Evolutionary conservation across 208 protist species (phyloP).

Genomic region (Crithidia brevicula): DNA sequence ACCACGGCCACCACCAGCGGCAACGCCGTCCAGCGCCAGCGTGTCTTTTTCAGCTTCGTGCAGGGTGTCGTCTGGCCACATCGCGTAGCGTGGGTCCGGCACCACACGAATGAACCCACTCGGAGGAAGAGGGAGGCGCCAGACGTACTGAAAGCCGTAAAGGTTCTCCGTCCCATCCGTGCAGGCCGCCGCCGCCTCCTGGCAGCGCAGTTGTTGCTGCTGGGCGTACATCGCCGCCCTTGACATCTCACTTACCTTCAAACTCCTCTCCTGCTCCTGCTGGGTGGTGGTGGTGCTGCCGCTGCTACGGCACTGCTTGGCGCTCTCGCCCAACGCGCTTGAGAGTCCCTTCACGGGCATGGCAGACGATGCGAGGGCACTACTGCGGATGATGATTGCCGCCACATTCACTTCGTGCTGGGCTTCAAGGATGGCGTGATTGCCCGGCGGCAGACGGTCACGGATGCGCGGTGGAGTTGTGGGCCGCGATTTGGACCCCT

Average conservation of each 20-base stretch:
- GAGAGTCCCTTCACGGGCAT: neutral
- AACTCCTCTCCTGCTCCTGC: neutral
- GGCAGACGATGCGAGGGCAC: neutral
- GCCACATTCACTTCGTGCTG: constrained; percentile 12
- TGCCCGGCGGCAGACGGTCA: neutral
- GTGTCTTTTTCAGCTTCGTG: neutral
- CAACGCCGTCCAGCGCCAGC: neutral
- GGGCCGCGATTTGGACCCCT: too few species aligned
- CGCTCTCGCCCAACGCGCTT: neutral
- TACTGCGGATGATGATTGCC: constrained; percentile 7
- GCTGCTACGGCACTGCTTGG: too few species aligned
- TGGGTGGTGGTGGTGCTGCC: neutral
- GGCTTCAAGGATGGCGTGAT: neutral
- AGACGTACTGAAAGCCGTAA: constrained; percentile 79
- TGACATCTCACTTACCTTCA: neutral
- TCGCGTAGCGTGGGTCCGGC: constrained; percentile 63
- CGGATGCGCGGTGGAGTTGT: constrained; percentile 1
- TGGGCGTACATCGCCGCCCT: constrained; percentile 1
- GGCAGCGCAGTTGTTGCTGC: constrained; percentile 21
- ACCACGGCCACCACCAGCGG: neutral
- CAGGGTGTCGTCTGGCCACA: constrained; percentile 64
- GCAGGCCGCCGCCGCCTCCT: constrained; percentile 39
- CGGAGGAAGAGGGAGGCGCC: constrained; percentile 69
- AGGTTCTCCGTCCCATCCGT: constrained; percentile 53
- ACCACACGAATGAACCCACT: constrained; percentile 70